Evolutionary conservation across 805 yeast genomes (phyloP), one percentile per base, ranked within the genome.

Genomic region (Alloascoidea hylecoeti): DNA sequence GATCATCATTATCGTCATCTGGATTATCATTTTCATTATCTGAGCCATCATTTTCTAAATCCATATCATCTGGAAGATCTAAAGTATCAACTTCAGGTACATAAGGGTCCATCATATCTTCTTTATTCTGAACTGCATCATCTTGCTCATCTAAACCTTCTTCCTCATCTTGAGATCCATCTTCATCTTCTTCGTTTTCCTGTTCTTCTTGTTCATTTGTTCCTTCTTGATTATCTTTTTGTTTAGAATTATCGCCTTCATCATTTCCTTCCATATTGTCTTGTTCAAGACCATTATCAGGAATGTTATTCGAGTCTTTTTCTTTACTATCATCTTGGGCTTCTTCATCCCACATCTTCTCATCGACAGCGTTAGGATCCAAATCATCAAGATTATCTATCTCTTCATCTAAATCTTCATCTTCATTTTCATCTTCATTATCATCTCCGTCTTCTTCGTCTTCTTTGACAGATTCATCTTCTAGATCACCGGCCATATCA

Each of bases 311-410:
- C 5, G 88, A 68, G 34, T 85, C 83, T 52, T 86, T 86, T 49
- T 86, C 95, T 50, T 84, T 82, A 15, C 72, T 68, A 44, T 72
- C 72, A 13, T 78, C 85, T 40, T 75, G 69, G 9, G 79, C 82
- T 53, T 89, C 86, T 50, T 88, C 96, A 50, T 89, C 92, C 95
- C 97, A 89, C 95, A 85, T 85, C 59, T 85, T 89, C 46, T 89
- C 96, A 54, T 89, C 97, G 37, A 89, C 75, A 2, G 95, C 95
- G 57, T 86, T 84, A 2, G 95, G 95, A 64, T 88, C 97, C 44
- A 80, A 64, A 40, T 85, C 94, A 53, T 83, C 94, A 19, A 89
- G 60, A 49, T 88, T 83, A 45, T 89, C 96, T 33, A 86, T 68
- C 51, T 86, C 89, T 45, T 88, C 96, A 51, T 88, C 96, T 39